Evolutionary conservation across 306 rosid species (phyloP), one percentile per base, ranked within the genome.

Genomic region (Potentilla sterilis): DNA sequence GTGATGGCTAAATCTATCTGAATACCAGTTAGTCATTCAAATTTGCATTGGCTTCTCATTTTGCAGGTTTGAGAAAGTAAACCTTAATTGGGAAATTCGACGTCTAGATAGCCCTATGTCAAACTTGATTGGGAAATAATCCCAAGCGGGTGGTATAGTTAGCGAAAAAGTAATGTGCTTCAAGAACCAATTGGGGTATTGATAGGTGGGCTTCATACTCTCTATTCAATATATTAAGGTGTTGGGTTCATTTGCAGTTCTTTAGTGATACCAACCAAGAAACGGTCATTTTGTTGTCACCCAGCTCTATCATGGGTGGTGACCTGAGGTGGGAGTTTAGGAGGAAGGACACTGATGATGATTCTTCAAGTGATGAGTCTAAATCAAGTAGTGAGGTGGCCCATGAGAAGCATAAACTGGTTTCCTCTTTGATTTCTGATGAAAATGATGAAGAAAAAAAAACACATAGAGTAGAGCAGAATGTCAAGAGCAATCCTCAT

Each of bases 241-340:
- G 40, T 70, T 69, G 62, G 18, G 19, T 73, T 65, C 55, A 43
- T 78, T 61, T 7, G 32, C 16, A 21, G 78, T 65, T 37, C 24
- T 7, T 61, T 3, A 44, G 55, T 42, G 52, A 22, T 42, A 32
- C 41, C 67, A 43, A 63, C 10, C 6, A n/a, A 40, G 67, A 21
- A n/a, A 69, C 35, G 67, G 76, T 40, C 21, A 61, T 62, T 28
- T 42, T 41, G 67, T 22, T 21, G 79, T 63, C 66, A 22, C 74
- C 41, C 21, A 21, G 46, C 75, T 68, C 70, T 21, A 62, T 43
- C 54, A 78, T 73, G 69, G 70, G 40, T 32, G 57, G 52, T 32
- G 82, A 62, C 68, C 67, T 77, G 73, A 69, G 43, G 73, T 78
- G 76, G 79, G 76, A 82, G 74, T 69, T 82, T 54, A 77, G 82